These are phyloP conservation scores for Neurospora sublineolata DNA, from an alignment of 495 filamentous ascomycete genomes.

Conservation along the genomic window DNA sequence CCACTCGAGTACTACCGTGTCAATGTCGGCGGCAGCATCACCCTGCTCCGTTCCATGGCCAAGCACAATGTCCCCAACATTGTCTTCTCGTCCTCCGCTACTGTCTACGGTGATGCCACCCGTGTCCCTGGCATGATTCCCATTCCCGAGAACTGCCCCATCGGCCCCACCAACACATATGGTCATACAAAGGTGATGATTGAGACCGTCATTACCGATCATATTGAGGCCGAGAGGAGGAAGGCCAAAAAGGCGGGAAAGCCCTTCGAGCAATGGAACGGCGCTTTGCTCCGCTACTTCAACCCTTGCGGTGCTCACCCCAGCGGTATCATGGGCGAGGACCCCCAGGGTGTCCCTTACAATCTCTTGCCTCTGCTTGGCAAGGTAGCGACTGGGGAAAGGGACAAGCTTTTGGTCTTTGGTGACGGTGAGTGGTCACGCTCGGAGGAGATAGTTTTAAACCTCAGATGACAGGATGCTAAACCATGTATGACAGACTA, in stretches of 20 bases:
- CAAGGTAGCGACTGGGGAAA: slow-evolving; percentile 89
- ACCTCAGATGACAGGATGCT: neutral
- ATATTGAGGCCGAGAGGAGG: slow-evolving; percentile 77
- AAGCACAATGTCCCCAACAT: slow-evolving; percentile 87
- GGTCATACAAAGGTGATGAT: slow-evolving; percentile 89
- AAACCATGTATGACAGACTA: slow-evolving; percentile 54
- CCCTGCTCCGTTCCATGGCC: slow-evolving; percentile 77
- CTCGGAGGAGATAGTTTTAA: too few relatives aligned
- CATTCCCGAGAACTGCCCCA: slow-evolving; percentile 92
- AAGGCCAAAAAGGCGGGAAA: slow-evolving; percentile 72
- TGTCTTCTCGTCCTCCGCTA: slow-evolving; percentile 92
- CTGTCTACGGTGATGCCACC: slow-evolving; percentile 96
- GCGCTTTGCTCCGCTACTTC: slow-evolving; percentile 88
- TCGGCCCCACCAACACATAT: slow-evolving; percentile 94
- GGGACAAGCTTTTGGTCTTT: slow-evolving; percentile 89
- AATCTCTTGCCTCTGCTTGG: slow-evolving; percentile 90
- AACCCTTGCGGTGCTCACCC: slow-evolving; percentile 94
- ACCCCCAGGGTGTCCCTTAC: slow-evolving; percentile 90
- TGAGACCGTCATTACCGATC: slow-evolving; percentile 82
- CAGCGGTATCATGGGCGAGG: slow-evolving; percentile 95
- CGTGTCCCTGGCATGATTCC: slow-evolving; percentile 96
- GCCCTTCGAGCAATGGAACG: slow-evolving; percentile 76
- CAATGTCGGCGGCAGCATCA: slow-evolving; percentile 89
- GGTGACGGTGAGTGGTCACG: slow-evolving; percentile 60
- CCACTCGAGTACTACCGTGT: slow-evolving; percentile 95